A percentile compares a stretch with the other conserved stretches of the same genome.
phyloP scores from a whole-genome alignment of 805 yeast genomes.

The Dipodascus albidus region DNA sequence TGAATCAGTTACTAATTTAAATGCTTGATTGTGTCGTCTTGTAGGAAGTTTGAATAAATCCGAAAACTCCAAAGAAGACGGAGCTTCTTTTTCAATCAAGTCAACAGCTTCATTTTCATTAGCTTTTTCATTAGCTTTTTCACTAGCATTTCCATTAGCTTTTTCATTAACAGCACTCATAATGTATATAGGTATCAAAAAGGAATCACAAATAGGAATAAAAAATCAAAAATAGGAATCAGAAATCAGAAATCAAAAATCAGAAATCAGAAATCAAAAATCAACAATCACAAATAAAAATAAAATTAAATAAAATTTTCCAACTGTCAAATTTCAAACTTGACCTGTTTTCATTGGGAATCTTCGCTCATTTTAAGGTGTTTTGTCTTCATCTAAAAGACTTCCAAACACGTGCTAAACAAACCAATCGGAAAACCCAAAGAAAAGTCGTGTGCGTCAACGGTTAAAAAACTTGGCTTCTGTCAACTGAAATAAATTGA shows the following conservation, averaged over 20 bases:
- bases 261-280: no score
- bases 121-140: no score
- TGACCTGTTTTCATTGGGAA: neutral
- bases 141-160: no score
- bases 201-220: no score
- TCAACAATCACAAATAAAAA: no score
- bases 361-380: neutral
- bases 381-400: no score
- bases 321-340: neutral
- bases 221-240: no score
- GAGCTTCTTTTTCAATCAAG: neutral
- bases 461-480: neutral
- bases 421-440: neutral
- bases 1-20: slow-evolving; percentile 8
- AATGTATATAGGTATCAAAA: no score
- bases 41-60: neutral
- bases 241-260: no score
- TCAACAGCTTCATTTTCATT: neutral
- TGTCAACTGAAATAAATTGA: neutral
- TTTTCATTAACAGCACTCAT: no score
- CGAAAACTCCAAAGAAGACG: neutral
- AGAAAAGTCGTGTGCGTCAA: neutral
- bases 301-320: no score
- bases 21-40: slow-evolving; percentile 3
- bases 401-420: neutral